Evolutionary conservation across 1,284 basidiomycete species (phyloP).

Genomic region (Ganoderma multipileum): DNA sequence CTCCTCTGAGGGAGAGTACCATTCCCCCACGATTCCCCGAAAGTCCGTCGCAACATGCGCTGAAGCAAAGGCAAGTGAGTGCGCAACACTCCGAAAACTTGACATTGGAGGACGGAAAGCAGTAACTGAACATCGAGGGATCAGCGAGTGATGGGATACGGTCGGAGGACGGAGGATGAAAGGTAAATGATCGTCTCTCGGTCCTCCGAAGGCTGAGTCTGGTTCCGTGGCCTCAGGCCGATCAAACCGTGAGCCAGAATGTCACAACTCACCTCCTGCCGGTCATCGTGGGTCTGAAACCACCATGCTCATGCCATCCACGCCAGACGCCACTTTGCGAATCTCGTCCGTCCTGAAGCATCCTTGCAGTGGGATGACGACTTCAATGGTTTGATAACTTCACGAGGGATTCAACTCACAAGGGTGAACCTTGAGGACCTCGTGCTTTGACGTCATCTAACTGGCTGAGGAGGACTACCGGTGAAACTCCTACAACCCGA

Average conservation of each 20-base stretch:
- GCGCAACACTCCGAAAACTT: too few relatives aligned
- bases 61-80: not conserved
- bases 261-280: not conserved
- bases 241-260: not conserved
- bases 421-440: too few relatives aligned
- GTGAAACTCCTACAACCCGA: too few relatives aligned
- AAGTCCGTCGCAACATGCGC: too few relatives aligned
- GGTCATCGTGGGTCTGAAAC: constrained; percentile 1
- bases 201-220: not conserved
- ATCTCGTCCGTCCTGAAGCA: not conserved
- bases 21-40: too few relatives aligned
- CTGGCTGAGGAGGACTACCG: too few relatives aligned
- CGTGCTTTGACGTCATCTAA: too few relatives aligned
- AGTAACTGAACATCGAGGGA: not conserved
- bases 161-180: not conserved
- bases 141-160: not conserved
- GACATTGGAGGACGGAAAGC: too few relatives aligned
- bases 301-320: not conserved
- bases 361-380: not conserved
- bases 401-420: too few relatives aligned
- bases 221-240: not conserved
- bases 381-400: not conserved
- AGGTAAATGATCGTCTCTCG: not conserved
- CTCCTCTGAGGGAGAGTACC: too few relatives aligned
- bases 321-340: not conserved